Evolutionary conservation across 2,329 filamentous ascomycete species (phyloP), one percentile per base, ranked within the genome.

Genomic region (Clonostachys chloroleuca): DNA sequence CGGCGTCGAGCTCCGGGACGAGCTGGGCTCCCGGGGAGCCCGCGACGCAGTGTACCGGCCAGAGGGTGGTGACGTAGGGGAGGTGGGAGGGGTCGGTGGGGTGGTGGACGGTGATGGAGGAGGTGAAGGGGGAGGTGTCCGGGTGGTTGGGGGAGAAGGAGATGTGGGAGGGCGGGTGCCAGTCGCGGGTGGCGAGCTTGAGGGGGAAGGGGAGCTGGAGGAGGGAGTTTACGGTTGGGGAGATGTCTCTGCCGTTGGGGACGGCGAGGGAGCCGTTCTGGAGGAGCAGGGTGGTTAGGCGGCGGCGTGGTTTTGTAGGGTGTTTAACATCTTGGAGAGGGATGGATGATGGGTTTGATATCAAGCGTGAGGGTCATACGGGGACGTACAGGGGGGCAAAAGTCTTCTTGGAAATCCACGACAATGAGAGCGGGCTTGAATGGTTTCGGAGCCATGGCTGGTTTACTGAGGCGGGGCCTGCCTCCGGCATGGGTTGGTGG

Each of bases 371-470:
- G n/a, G 40, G 37, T 30, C 13, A 46, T 40, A 20, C 16, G 8
- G 36, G 18, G 37, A 70, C 84, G 70, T 70, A 94, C 90, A 12
- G 92, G 91, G 49, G 89, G 88, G 65, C 90, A 95, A 66, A 96
- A 97, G 71, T 97, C 92, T 66, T 96, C 87, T 68, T 97, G 94
- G 60, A 95, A 77, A 66, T 96, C 92, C 46, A 96, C 86, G 12
- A 96, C 78, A 43, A 96, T 67, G 20, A 83, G 67, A 3, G 78
- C 78, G 5, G 79, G 74, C 44, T 60, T 69, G 50, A 77, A 78
- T 5, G 50, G 6, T 30, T 30, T 30, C 8, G 24, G 24, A 10
- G 24, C 8, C 24, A 30, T 30, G 24, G 24, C 7, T 24, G 24
- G 24, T 30, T 30, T 10, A 30, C 24, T 30, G 2, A 4, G 24